Evolutionary conservation across 2,329 filamentous ascomycete genomes (phyloP), one percentile per base, ranked within the genome.

Genomic region (Claviceps paspali): DNA sequence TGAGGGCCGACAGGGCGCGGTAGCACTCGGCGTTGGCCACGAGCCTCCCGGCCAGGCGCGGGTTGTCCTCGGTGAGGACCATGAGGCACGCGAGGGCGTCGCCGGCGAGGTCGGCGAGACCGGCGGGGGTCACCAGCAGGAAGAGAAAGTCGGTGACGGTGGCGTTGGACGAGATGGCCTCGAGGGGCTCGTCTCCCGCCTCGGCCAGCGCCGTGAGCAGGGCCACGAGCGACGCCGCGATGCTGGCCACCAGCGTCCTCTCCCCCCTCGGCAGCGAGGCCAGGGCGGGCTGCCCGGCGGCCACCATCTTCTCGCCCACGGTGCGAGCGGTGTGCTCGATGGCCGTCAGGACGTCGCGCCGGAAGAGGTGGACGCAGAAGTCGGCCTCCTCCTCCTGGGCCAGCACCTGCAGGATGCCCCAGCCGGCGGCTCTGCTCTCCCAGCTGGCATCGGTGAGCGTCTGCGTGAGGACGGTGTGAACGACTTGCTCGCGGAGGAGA

Each of bases 351-450:
- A 79, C 55, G 51, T 79, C 76, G 21, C 70, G 59, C 30, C 77
- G 62, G 48, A 68, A 79, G 40, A 82, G 53, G 46, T 81, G 75
- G 15, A 81, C 60, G 43, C 73, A 77, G 41, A 81, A 80, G 48
- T 79, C 76, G 10, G 68, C 61, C 46, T 78, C 76, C 52, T 81
- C 77, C 49, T 78, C 70, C 43, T 70, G 61, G 2, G 68, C 70
- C 37, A 82, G 61, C 29, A 73, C 66, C 44, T 68, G 65, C 36
- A 82, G 58, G 44, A 80, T 76, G 10, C 70, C 68, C 77, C 77
- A 82, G n/a, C 74, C 77, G 15, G 75, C 72, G 30, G 74, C 70
- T 33, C 72, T 65, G 47, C 73, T 74, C 55, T 80, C 75, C 36
- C 78, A 60, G 40, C 65, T 72, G 27, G 67, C 59, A 49, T 82